These are phyloP conservation scores for Fagus sylvatica DNA, from an alignment of 306 rosid species.

Conservation along the genomic window DNA sequence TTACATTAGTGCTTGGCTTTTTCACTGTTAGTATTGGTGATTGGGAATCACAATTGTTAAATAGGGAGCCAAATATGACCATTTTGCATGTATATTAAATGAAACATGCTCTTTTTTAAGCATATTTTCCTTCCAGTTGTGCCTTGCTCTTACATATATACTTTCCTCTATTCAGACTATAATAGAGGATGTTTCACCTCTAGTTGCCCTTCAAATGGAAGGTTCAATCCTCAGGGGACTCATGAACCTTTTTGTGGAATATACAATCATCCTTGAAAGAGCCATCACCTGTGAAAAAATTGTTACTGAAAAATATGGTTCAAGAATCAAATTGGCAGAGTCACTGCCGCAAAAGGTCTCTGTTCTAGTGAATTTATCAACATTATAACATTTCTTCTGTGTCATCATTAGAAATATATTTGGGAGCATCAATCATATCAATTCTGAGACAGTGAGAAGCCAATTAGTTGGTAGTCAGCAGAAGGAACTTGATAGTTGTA, in stretches of 20 bases:
- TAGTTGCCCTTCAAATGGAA: slow-evolving; percentile 58
- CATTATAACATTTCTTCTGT: slow-evolving; percentile 41
- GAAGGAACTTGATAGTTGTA: slow-evolving; percentile 44
- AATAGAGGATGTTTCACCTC: slow-evolving; percentile 48
- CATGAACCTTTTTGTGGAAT: slow-evolving; percentile 51
- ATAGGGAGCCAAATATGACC: not conserved
- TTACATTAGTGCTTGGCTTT: not conserved
- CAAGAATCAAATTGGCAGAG: slow-evolving; percentile 47
- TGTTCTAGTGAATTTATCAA: slow-evolving; percentile 61
- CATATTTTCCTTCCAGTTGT: not conserved
- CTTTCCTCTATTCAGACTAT: slow-evolving; percentile 42
- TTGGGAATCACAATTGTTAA: not conserved
- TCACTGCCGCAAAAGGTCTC: slow-evolving; percentile 59
- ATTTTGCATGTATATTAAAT: not conserved
- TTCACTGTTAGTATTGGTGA: not conserved
- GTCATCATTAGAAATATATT: slow-evolving; percentile 37
- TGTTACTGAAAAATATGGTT: slow-evolving; percentile 30
- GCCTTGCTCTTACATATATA: not conserved
- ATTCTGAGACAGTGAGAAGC: slow-evolving; percentile 27
- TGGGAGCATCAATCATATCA: slow-evolving; percentile 16
- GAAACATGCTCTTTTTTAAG: not conserved
- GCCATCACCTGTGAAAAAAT: slow-evolving; percentile 40
- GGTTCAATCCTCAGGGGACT: slow-evolving; percentile 49
- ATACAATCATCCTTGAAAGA: slow-evolving; percentile 47
- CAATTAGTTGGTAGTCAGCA: slow-evolving; percentile 29